phyloP scores from a whole-genome alignment of 2,329 filamentous ascomycete species.

The Ceratocystis colombiana region DNA sequence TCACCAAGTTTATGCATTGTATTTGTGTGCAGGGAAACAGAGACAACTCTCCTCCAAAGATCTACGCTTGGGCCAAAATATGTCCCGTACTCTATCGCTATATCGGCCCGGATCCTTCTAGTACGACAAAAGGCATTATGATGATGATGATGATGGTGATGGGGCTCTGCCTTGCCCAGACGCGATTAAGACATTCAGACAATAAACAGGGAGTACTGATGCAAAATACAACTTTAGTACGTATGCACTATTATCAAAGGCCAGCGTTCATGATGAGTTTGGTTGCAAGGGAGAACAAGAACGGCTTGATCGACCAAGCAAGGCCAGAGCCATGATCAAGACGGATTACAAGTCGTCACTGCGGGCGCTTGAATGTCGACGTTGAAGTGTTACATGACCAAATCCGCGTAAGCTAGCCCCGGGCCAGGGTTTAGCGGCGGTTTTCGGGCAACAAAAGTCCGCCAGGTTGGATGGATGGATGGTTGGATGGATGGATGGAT shows the following conservation, averaged over 20 bases:
- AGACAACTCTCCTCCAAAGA: constrained; percentile 6
- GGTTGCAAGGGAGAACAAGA: background rate
- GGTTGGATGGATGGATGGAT: background rate
- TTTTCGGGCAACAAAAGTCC: background rate
- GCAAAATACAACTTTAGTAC: background rate
- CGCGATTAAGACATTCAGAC: background rate
- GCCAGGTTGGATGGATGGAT: background rate
- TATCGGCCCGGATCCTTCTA: constrained; percentile 16
- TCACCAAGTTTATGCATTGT: background rate
- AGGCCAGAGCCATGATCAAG: background rate
- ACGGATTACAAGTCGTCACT: background rate
- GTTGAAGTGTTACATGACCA: background rate
- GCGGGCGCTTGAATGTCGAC: background rate
- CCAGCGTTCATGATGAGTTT: background rate
- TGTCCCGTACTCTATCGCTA: constrained; percentile 3
- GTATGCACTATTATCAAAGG: background rate
- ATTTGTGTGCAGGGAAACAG: background rate
- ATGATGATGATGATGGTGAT: background rate
- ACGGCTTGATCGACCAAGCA: background rate
- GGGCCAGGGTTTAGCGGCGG: background rate
- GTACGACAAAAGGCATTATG: constrained; percentile 1
- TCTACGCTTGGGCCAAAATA: constrained; percentile 1
- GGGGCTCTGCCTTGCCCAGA: background rate
- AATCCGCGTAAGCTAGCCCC: background rate
- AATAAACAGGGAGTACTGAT: background rate